phyloP scores from a whole-genome alignment of 805 yeast species.

The Wickerhamomyces silvicola region DNA sequence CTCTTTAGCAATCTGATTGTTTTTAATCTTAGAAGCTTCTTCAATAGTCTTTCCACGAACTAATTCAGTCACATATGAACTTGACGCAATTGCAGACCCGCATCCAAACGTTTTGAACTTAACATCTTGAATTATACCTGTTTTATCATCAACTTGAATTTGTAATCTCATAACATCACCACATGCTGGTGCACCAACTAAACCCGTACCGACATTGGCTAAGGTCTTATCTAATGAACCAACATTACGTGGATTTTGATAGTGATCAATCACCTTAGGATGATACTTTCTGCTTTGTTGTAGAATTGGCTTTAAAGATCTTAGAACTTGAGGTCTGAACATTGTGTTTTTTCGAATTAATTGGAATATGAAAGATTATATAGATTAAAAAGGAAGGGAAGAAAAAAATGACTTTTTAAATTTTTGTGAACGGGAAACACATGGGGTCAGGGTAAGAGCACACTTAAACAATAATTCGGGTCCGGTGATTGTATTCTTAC shows the following conservation, averaged over 20 bases:
- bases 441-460: no score
- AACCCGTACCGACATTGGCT: conserved; percentile 85
- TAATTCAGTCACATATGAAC: conserved; percentile 90
- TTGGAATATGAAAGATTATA: neutral
- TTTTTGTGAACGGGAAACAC: no score
- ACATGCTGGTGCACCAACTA: conserved; percentile 99
- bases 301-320: conserved; percentile 15
- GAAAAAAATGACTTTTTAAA: neutral
- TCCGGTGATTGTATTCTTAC: conserved; percentile 1
- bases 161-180: conserved; percentile 99
- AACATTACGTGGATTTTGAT: conserved; percentile 93
- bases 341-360: conserved; percentile 4
- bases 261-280: conserved; percentile 92
- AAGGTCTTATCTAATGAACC: conserved; percentile 82
- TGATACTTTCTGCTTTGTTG: conserved; percentile 52
- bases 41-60: conserved; percentile 93
- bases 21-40: conserved; percentile 88
- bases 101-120: conserved; percentile 99
- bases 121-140: conserved; percentile 90
- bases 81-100: conserved; percentile 95
- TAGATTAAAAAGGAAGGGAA: no score
- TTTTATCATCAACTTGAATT: conserved; percentile 83
- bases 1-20: conserved; percentile 92
- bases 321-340: conserved; percentile 15
- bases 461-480: neutral